Conservation (phyloP, 2,329 filamentous ascomycete genomes). For the Clarireedia hainanense region DNA sequence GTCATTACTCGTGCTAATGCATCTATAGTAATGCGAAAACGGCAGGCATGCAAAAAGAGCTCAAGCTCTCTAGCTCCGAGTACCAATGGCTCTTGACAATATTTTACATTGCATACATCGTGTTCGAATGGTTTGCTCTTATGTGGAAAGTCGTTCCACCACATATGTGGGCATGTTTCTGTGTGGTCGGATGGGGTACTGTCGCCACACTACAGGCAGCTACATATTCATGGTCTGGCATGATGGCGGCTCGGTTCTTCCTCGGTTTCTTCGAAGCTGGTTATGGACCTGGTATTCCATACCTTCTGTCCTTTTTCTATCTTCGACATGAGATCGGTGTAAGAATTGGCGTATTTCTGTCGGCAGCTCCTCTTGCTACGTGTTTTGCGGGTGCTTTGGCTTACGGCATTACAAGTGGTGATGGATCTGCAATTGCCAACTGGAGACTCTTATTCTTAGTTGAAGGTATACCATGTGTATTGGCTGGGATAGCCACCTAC, state of each 20-base stretch:
- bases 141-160: slow-evolving; percentile 34
- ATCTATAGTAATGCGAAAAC: slow-evolving; percentile 41
- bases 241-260: slow-evolving; percentile 32
- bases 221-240: slow-evolving; percentile 28
- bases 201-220: slow-evolving; percentile 38
- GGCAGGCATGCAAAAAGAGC: slow-evolving; percentile 43
- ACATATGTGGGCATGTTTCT: slow-evolving; percentile 32
- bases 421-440: slow-evolving; percentile 38
- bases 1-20: too few relatives aligned
- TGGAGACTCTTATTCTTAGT: slow-evolving; percentile 62
- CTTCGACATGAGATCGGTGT: slow-evolving; percentile 55
- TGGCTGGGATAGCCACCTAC: slow-evolving; percentile 46
- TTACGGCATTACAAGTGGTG: slow-evolving; percentile 59
- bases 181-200: slow-evolving; percentile 30
- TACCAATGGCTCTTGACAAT: slow-evolving; percentile 35
- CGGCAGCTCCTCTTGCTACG: slow-evolving; percentile 55
- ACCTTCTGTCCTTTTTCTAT: slow-evolving; percentile 41
- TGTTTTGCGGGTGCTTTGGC: slow-evolving; percentile 62
- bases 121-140: slow-evolving; percentile 33
- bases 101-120: slow-evolving; percentile 34
- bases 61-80: slow-evolving; percentile 37
- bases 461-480: slow-evolving; percentile 53
- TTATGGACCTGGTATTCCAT: slow-evolving; percentile 32
- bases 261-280: slow-evolving; percentile 32
- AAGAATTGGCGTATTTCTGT: slow-evolving; percentile 63